phyloP scores from a whole-genome alignment of 1,284 basidiomycete genomes.

The Boletus sp. region DNA sequence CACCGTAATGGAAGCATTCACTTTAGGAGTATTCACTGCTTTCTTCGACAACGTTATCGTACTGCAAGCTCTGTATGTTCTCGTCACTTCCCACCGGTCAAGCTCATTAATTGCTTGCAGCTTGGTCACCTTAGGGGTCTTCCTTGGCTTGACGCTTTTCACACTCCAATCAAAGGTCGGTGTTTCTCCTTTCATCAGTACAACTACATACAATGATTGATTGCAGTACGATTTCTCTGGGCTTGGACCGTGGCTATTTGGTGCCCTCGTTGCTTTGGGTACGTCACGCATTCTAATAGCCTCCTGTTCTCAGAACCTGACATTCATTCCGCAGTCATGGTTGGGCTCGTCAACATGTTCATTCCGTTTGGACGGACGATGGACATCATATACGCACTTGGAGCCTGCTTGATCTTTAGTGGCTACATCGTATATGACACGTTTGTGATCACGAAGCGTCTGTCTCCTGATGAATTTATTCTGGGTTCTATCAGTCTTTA shows the following conservation, averaged over 20 bases:
- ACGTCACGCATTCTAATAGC: slow-evolving; percentile 25
- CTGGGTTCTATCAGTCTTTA: slow-evolving; percentile 83
- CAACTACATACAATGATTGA: slow-evolving; percentile 2
- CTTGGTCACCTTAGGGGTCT: slow-evolving; percentile 81
- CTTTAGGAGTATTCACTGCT: slow-evolving; percentile 73
- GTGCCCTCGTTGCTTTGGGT: slow-evolving; percentile 68
- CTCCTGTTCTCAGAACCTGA: slow-evolving; percentile 6
- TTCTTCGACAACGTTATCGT: slow-evolving; percentile 76
- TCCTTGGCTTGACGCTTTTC: slow-evolving; percentile 83
- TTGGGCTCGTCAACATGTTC: slow-evolving; percentile 74
- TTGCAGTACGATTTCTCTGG: slow-evolving; percentile 81
- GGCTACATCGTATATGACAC: slow-evolving; percentile 86
- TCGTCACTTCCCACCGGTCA: not conserved
- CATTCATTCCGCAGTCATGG: slow-evolving; percentile 50
- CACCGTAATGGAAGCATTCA: slow-evolving; percentile 76
- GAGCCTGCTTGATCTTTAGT: slow-evolving; percentile 80
- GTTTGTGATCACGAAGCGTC: slow-evolving; percentile 72
- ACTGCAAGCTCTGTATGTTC: slow-evolving; percentile 75
- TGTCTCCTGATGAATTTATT: slow-evolving; percentile 87
- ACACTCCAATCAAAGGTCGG: slow-evolving; percentile 78
- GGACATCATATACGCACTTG: slow-evolving; percentile 74
- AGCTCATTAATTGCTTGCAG: slow-evolving; percentile 35
- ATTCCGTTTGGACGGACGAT: slow-evolving; percentile 74
- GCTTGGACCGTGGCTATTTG: slow-evolving; percentile 82
- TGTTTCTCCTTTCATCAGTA: not conserved